Evolutionary conservation across 2,329 filamentous ascomycete genomes (phyloP).

Genomic region (Scorias spongiosa): DNA sequence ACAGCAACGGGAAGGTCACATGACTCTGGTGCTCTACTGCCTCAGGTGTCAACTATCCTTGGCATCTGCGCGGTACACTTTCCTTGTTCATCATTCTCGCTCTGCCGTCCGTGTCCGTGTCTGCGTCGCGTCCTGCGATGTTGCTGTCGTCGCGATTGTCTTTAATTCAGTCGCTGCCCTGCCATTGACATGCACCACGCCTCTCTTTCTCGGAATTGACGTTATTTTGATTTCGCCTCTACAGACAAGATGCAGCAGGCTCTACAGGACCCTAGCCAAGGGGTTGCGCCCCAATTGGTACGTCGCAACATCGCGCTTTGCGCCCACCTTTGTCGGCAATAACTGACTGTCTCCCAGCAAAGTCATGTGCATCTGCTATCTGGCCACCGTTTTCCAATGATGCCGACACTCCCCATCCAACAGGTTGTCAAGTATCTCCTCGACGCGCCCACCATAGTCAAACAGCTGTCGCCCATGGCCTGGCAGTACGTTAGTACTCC

Average conservation of each 20-base stretch:
- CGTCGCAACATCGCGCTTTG: constrained; percentile 3
- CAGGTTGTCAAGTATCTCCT: constrained; percentile 74
- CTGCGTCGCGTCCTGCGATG: too few relatives aligned
- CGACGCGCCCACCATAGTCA: constrained; percentile 69
- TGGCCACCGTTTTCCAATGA: constrained; percentile 61
- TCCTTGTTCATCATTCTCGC: neutral
- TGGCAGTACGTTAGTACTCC: constrained; percentile 86
- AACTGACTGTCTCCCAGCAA: constrained; percentile 37
- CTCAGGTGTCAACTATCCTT: neutral
- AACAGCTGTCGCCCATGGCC: constrained; percentile 71
- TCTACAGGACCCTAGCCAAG: constrained; percentile 33
- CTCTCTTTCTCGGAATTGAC: too few relatives aligned
- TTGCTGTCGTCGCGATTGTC: too few relatives aligned
- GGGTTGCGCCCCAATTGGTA: constrained; percentile 31
- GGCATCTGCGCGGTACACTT: neutral
- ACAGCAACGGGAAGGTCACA: too few relatives aligned
- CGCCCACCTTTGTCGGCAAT: neutral
- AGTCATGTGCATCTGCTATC: constrained; percentile 85
- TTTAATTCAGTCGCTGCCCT: too few relatives aligned
- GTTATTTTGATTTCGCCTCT: neutral
- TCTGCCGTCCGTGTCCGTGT: neutral
- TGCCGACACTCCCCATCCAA: constrained; percentile 54
- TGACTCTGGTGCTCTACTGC: too few relatives aligned
- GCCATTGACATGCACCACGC: too few relatives aligned
- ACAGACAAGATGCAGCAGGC: neutral